Evolutionary conservation across 2,329 filamentous ascomycete genomes (phyloP).

Genomic region (Aspergillus sp.): DNA sequence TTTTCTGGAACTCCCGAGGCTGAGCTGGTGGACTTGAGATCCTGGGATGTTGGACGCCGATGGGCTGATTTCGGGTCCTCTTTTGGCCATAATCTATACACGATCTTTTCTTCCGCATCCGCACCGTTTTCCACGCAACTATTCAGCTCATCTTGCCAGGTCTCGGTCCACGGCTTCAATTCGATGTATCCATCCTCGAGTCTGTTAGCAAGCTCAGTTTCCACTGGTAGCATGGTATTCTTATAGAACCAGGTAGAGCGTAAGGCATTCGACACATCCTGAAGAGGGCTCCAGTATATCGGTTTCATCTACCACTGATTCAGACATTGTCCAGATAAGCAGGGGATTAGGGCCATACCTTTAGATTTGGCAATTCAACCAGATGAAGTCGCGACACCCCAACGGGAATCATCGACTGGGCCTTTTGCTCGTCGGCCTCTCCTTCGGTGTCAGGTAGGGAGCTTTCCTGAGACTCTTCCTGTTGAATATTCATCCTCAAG

Average conservation of each 20-base stretch:
- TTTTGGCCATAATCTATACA: constrained; percentile 71
- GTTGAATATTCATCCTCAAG: constrained; percentile 16
- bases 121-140: constrained; percentile 87
- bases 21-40: constrained; percentile 21
- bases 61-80: constrained; percentile 32
- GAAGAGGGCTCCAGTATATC: constrained; percentile 93
- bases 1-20: constrained; percentile 13
- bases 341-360: constrained; percentile 15
- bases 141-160: constrained; percentile 82
- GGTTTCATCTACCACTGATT: constrained; percentile 96
- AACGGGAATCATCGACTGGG: constrained; percentile 60
- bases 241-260: constrained; percentile 96
- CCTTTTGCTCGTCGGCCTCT: constrained; percentile 19
- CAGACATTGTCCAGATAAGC: too few species aligned
- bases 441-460: constrained; percentile 7
- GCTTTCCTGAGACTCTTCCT: constrained; percentile 9
- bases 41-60: constrained; percentile 27
- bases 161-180: constrained; percentile 78
- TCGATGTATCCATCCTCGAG: constrained; percentile 85
- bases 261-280: constrained; percentile 73
- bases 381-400: constrained; percentile 84
- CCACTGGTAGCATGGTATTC: constrained; percentile 86
- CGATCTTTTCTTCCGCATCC: constrained; percentile 81
- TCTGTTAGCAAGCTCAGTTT: constrained; percentile 77
- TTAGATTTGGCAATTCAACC: constrained; percentile 68